Percentiles rank a stretch among this genome's conserved stretches.
phyloP scores from a whole-genome alignment of 148 eudicot species.

The Rhododendron henanense region DNA sequence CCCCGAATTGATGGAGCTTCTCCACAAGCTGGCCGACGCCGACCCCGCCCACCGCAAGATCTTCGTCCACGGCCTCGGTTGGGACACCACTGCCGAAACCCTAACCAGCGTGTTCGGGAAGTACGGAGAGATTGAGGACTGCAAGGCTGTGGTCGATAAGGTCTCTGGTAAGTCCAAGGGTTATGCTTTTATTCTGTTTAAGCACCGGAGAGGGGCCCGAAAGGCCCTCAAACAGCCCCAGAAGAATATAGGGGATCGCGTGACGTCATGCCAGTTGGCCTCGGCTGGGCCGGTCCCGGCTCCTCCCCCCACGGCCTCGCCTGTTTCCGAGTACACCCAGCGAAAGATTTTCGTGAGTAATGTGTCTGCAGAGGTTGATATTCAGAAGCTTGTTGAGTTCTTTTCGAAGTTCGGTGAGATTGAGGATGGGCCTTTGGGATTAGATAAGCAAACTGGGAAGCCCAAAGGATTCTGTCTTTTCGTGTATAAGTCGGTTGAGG shows the following conservation, averaged over 20 bases:
- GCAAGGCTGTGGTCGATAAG: constrained; percentile 73
- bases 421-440: constrained; percentile 91
- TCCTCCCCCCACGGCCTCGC: constrained; percentile 25
- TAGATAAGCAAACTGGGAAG: constrained; percentile 80
- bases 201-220: constrained; percentile 55
- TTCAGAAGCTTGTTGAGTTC: constrained; percentile 44
- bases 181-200: constrained; percentile 76
- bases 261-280: constrained; percentile 80
- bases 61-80: constrained; percentile 85
- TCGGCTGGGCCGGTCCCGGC: constrained; percentile 75
- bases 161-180: constrained; percentile 80
- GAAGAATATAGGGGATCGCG: constrained; percentile 71
- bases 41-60: constrained; percentile 84
- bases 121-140: constrained; percentile 88
- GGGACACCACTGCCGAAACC: constrained; percentile 79
- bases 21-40: constrained; percentile 56
- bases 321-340: constrained; percentile 69
- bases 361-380: constrained; percentile 75
- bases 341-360: constrained; percentile 90
- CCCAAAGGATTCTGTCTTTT: constrained; percentile 84
- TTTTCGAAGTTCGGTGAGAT: constrained; percentile 82
- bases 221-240: constrained; percentile 71
- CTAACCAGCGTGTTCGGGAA: constrained; percentile 40
- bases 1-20: constrained; percentile 35
- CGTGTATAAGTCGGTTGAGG: constrained; percentile 63